These are phyloP conservation scores for Keqinozyma sinolaborantium DNA, from an alignment of 1,139 yeast genomes.

Conservation along the genomic window DNA sequence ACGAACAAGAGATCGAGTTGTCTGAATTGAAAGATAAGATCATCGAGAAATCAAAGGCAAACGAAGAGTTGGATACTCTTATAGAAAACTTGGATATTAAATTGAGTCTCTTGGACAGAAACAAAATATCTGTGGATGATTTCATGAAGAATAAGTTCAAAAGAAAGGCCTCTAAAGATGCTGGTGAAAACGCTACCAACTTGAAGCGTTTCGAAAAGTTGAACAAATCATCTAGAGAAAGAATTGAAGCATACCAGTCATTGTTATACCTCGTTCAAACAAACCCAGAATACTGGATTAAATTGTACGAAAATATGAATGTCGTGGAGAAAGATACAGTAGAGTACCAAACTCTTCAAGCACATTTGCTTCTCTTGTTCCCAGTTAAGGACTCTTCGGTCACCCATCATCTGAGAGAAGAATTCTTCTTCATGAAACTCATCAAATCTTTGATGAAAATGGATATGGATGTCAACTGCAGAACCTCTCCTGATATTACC, in stretches of 20 bases:
- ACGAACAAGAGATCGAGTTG: slow-evolving; percentile 70
- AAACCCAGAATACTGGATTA: slow-evolving; percentile 69
- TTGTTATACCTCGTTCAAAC: slow-evolving; percentile 82
- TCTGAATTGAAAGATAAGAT: slow-evolving; percentile 68
- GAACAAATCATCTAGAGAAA: slow-evolving; percentile 34
- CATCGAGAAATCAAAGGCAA: slow-evolving; percentile 56
- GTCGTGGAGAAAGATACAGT: slow-evolving; percentile 17
- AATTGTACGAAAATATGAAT: slow-evolving; percentile 35
- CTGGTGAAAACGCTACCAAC: slow-evolving; percentile 11
- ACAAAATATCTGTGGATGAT: slow-evolving; percentile 78
- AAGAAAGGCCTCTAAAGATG: slow-evolving; percentile 17
- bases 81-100: slow-evolving; percentile 81
- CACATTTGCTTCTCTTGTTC: slow-evolving; percentile 47
- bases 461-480: slow-evolving; percentile 31
- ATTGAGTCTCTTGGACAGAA: slow-evolving; percentile 72
- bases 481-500: slow-evolving; percentile 30
- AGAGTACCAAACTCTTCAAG: slow-evolving; percentile 35
- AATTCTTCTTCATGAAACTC: slow-evolving; percentile 63
- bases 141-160: slow-evolving; percentile 55
- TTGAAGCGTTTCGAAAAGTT: slow-evolving; percentile 26
- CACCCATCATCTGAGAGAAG: slow-evolving; percentile 58
- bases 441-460: slow-evolving; percentile 49
- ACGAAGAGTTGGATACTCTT: slow-evolving; percentile 67
- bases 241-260: slow-evolving; percentile 67
- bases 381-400: slow-evolving; percentile 33